These are phyloP conservation scores for Quercus agrifolia DNA, from an alignment of 306 rosid species.

Conservation along the genomic window DNA sequence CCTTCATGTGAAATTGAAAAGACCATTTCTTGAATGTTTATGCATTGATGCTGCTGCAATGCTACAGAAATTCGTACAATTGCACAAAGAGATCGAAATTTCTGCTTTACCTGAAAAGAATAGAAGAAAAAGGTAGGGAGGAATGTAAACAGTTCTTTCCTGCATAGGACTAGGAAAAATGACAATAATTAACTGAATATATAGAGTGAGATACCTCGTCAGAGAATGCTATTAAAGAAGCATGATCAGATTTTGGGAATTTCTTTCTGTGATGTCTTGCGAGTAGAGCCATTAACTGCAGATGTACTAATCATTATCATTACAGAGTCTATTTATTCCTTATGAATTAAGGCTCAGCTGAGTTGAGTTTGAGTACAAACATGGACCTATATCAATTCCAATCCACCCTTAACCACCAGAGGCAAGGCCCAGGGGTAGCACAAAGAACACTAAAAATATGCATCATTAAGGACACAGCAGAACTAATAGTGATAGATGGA, in stretches of 20 bases:
- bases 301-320: conserved; percentile 1
- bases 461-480: conserved; percentile 3
- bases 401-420: not conserved
- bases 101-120: conserved; percentile 22
- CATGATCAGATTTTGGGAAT: conserved; percentile 28
- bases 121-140: not conserved
- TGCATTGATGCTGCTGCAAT: conserved; percentile 13
- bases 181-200: not conserved
- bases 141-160: not conserved
- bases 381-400: not conserved
- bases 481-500: not conserved
- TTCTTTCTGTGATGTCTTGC: conserved; percentile 34
- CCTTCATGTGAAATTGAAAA: conserved; percentile 14
- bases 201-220: conserved; percentile 20
- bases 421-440: not conserved
- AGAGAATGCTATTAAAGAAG: conserved; percentile 17
- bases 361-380: not conserved
- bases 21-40: conserved; percentile 1
- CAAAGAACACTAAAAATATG: not conserved
- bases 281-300: conserved; percentile 38
- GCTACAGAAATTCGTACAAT: conserved; percentile 31
- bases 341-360: not conserved
- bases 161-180: too few relatives aligned
- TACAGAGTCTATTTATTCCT: not conserved
- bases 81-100: conserved; percentile 35